Conservation (phyloP, 352 stramenopile species). For the Achlya hypogyna region DNA sequence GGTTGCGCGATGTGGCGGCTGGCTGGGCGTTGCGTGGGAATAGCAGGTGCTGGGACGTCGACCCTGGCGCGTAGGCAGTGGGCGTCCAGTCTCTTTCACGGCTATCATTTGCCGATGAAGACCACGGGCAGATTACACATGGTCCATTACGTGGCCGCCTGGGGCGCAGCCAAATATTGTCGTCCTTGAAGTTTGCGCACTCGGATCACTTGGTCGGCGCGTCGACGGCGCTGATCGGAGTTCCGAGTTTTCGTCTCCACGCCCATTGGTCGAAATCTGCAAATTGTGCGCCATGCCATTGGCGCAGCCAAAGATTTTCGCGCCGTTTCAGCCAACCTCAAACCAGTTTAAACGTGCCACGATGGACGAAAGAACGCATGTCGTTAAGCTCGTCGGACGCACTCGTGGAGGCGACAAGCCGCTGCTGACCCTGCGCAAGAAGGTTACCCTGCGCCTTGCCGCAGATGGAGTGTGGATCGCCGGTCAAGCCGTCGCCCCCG, state of each 20-base stretch:
- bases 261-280: too few species aligned
- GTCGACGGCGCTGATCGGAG: too few species aligned
- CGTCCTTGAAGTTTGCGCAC: background rate
- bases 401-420: too few species aligned
- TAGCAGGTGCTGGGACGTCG: background rate
- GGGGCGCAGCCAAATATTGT: background rate
- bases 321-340: background rate
- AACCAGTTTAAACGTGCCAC: too few species aligned
- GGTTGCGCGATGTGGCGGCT: too few species aligned
- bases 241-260: too few species aligned
- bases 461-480: conserved; percentile 23
- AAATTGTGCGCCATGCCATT: background rate
- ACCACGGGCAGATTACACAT: background rate
- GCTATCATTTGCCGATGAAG: background rate
- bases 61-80: background rate
- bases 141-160: background rate
- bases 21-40: too few species aligned
- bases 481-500: background rate
- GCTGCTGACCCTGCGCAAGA: conserved; percentile 30
- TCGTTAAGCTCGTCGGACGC: too few species aligned
- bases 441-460: conserved; percentile 25
- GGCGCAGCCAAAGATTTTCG: background rate
- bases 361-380: too few species aligned
- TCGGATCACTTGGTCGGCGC: too few species aligned
- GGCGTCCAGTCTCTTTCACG: background rate